Conservation (phyloP, 208 protist genomes). For the Trypanosoma brucei region DNA sequence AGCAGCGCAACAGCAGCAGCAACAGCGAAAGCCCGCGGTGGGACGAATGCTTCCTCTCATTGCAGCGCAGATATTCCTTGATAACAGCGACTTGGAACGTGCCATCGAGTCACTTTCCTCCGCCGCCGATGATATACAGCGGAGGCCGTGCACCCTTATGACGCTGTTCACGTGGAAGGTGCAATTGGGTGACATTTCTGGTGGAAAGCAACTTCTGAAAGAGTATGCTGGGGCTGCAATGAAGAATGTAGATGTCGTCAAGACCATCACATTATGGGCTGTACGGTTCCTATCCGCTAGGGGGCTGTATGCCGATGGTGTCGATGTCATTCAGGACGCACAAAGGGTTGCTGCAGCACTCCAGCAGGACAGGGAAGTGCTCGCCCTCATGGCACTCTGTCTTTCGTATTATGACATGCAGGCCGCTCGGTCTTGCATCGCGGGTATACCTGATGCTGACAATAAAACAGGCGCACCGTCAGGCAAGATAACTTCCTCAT, state of each 20-base stretch:
- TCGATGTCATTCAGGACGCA: slow-evolving; percentile 34
- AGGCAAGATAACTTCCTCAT: slow-evolving; percentile 21
- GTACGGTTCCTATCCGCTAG: slow-evolving; percentile 49
- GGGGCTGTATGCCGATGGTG: slow-evolving; percentile 37
- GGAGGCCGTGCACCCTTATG: slow-evolving; percentile 38
- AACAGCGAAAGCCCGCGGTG: slow-evolving; percentile 2
- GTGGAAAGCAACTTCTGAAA: slow-evolving; percentile 25
- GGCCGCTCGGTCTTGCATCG: slow-evolving; percentile 25
- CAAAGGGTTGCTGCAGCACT: slow-evolving; percentile 29
- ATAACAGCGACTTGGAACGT: slow-evolving; percentile 57
- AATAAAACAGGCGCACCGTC: neutral
- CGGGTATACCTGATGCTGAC: slow-evolving; percentile 13
- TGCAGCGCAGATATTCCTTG: slow-evolving; percentile 69
- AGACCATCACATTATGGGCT: slow-evolving; percentile 56
- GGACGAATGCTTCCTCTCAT: slow-evolving; percentile 38
- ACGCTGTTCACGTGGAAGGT: slow-evolving; percentile 60
- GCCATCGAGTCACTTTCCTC: slow-evolving; percentile 45
- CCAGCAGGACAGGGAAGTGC: slow-evolving; percentile 35
- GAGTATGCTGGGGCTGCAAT: slow-evolving; percentile 15
- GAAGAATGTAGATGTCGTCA: slow-evolving; percentile 8
- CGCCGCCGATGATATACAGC: slow-evolving; percentile 24
- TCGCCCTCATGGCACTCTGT: slow-evolving; percentile 47
- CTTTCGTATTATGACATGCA: slow-evolving; percentile 55
- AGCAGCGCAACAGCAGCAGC: neutral
- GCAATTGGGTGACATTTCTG: slow-evolving; percentile 38